Conservation (phyloP, 2,329 filamentous ascomycete genomes). For the Lachnellula cervina region DNA sequence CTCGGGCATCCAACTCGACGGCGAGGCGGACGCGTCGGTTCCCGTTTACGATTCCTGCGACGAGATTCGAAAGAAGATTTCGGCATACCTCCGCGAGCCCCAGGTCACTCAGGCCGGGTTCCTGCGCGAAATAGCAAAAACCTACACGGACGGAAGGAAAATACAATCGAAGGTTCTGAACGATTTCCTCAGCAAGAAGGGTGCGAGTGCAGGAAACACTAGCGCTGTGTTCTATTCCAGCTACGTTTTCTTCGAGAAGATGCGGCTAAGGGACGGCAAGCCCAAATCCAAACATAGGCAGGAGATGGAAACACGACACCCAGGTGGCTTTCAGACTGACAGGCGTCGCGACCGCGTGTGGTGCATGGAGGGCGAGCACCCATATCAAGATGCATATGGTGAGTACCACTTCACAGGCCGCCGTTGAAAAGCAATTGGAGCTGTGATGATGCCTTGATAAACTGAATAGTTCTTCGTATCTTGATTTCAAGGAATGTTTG, state of each 20-base stretch:
- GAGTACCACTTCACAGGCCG: neutral
- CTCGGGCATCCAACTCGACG: constrained; percentile 38
- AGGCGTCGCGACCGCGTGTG: neutral
- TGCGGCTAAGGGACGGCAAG: constrained; percentile 46
- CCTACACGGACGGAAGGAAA: constrained; percentile 34
- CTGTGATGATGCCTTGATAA: too few relatives aligned
- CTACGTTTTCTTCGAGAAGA: constrained; percentile 58
- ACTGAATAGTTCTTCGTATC: too few relatives aligned
- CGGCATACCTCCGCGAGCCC: constrained; percentile 42
- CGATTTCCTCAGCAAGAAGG: constrained; percentile 47
- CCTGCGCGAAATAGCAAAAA: constrained; percentile 43
- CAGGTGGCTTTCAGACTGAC: constrained; percentile 5
- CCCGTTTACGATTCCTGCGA: constrained; percentile 53
- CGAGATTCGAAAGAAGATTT: constrained; percentile 53
- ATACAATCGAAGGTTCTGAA: constrained; percentile 42
- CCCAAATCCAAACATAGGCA: constrained; percentile 46
- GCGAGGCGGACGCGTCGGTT: constrained; percentile 44
- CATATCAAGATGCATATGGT: neutral
- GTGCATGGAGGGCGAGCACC: neutral
- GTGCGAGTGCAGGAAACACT: constrained; percentile 43
- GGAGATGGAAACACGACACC: constrained; percentile 43
- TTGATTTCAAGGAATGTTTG: too few relatives aligned
- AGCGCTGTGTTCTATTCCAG: constrained; percentile 47
- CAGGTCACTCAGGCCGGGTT: constrained; percentile 49
- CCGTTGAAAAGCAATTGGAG: too few relatives aligned